Conservation (phyloP, 2,329 filamentous ascomycete species). For the Calonectria crousiana region DNA sequence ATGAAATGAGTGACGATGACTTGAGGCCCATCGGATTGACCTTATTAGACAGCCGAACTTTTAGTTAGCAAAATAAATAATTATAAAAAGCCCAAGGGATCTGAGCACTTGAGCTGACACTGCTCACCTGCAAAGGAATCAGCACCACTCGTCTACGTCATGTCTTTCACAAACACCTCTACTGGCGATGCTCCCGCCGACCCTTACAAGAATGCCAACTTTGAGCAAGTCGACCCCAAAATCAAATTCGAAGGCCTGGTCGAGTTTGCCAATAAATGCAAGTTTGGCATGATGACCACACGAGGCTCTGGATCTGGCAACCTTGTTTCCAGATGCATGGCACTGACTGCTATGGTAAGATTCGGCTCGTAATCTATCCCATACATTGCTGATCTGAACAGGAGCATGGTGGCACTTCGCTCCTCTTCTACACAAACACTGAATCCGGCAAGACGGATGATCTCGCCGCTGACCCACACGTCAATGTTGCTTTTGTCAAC, state of each 20-base stretch:
- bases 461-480: constrained; percentile 75
- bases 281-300: constrained; percentile 93
- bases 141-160: constrained; percentile 48
- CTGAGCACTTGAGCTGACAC: background rate
- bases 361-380: background rate
- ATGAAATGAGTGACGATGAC: constrained; percentile 44
- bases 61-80: background rate
- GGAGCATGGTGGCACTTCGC: constrained; percentile 83
- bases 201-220: constrained; percentile 83
- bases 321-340: constrained; percentile 88
- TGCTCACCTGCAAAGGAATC: background rate
- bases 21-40: constrained; percentile 17
- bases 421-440: constrained; percentile 93
- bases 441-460: constrained; percentile 91
- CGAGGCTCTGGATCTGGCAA: constrained; percentile 72
- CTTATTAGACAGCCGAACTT: background rate
- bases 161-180: constrained; percentile 64
- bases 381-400: constrained; percentile 48
- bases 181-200: constrained; percentile 75
- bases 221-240: constrained; percentile 72
- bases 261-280: constrained; percentile 77
- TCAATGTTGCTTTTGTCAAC: constrained; percentile 87
- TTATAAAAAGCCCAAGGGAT: background rate
- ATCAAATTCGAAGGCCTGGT: constrained; percentile 82
- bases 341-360: constrained; percentile 79